Percentiles rank a stretch among this genome's conserved stretches.
Evolutionary conservation across 1,284 basidiomycete species (phyloP).

Genomic region (Cryptococcus hybrid): DNA sequence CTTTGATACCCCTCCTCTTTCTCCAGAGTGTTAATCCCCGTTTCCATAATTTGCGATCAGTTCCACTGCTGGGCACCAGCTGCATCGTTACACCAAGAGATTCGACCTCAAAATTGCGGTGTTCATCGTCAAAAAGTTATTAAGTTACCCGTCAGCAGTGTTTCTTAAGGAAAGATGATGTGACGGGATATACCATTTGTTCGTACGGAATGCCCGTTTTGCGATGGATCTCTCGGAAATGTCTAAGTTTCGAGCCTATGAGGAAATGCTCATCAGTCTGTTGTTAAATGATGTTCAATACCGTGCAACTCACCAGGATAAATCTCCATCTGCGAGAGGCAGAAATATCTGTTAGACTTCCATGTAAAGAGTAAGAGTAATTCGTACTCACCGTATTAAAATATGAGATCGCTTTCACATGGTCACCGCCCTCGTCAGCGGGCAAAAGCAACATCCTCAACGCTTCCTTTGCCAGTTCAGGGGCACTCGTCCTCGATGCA

Average conservation of each 20-base stretch:
- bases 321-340: constrained; percentile 62
- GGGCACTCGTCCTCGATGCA: constrained; percentile 70
- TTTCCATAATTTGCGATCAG: constrained; percentile 28
- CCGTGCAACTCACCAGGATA: constrained; percentile 61
- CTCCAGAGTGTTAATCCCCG: constrained; percentile 38
- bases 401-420: constrained; percentile 61
- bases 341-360: neutral
- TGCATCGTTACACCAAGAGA: constrained; percentile 70
- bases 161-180: neutral
- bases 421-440: constrained; percentile 49
- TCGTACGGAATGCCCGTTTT: constrained; percentile 77
- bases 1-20: constrained; percentile 19
- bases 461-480: constrained; percentile 62
- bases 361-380: neutral
- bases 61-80: constrained; percentile 35
- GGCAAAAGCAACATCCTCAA: constrained; percentile 67
- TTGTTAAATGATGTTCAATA: too few species aligned
- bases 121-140: constrained; percentile 76
- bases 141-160: constrained; percentile 5
- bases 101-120: constrained; percentile 72
- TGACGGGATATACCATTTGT: constrained; percentile 63
- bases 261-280: too few species aligned
- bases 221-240: constrained; percentile 73
- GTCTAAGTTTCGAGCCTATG: constrained; percentile 72
- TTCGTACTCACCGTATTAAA: constrained; percentile 59